phyloP scores from a whole-genome alignment of 2,329 filamentous ascomycete genomes.

The Nectriaceae sp. region DNA sequence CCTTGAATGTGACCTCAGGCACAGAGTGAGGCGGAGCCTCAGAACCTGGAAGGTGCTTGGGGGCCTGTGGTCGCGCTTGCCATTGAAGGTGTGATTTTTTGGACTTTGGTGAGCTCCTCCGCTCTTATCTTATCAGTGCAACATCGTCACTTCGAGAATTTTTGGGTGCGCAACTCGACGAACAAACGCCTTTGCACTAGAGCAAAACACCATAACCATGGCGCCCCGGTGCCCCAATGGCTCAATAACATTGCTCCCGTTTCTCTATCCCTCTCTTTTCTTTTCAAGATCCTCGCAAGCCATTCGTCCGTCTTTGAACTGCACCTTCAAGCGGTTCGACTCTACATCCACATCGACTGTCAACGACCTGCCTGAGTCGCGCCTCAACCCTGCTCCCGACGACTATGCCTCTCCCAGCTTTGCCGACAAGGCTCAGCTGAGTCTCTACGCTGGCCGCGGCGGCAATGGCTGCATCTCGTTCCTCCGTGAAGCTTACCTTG shows the following conservation, averaged over 20 bases:
- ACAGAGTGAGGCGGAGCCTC: background rate
- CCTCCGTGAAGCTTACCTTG: slow-evolving; percentile 84
- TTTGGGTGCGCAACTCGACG: slow-evolving; percentile 9
- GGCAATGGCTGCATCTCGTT: slow-evolving; percentile 96
- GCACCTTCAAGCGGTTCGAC: slow-evolving; percentile 13
- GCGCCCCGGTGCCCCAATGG: slow-evolving; percentile 27
- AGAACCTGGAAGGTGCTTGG: background rate
- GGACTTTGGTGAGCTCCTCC: slow-evolving; percentile 19
- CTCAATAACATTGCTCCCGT: slow-evolving; percentile 34
- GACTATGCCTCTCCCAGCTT: slow-evolving; percentile 85
- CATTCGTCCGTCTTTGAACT: slow-evolving; percentile 19
- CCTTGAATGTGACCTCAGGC: background rate
- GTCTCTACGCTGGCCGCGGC: slow-evolving; percentile 75
- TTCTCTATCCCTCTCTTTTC: slow-evolving; percentile 53
- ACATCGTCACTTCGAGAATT: slow-evolving; percentile 9
- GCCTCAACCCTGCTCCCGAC: slow-evolving; percentile 78
- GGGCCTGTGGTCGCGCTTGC: slow-evolving; percentile 16
- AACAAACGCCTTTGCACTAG: background rate
- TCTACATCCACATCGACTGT: slow-evolving; percentile 32
- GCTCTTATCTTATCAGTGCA: slow-evolving; percentile 26
- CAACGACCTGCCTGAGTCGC: slow-evolving; percentile 49
- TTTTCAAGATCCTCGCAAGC: slow-evolving; percentile 27
- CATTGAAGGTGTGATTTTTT: background rate
- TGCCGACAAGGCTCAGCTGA: slow-evolving; percentile 80
- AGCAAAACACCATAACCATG: slow-evolving; percentile 19